Percentiles rank a stretch among this genome's conserved stretches.
These are phyloP conservation scores for Triticum turgidum DNA, from an alignment of 176 grass and related monocot species.

Conservation along the genomic window DNA sequence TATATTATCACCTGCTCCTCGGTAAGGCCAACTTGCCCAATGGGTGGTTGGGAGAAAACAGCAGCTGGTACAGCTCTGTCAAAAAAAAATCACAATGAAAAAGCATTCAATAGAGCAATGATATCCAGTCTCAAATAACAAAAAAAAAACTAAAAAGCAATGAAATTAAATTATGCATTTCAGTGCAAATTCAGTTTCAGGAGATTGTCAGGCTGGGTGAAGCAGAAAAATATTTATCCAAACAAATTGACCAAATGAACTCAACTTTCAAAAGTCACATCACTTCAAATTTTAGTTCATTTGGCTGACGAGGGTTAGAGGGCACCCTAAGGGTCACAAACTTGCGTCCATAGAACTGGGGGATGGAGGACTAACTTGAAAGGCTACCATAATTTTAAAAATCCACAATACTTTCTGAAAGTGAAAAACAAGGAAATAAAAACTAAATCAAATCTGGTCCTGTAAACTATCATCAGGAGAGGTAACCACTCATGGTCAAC, in stretches of 20 bases:
- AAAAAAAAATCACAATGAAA: slow-evolving; percentile 8
- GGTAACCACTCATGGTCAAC: neutral
- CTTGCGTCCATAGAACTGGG: neutral
- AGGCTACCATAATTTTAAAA: neutral
- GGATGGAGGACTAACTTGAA: neutral
- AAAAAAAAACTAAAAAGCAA: neutral
- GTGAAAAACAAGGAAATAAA: neutral
- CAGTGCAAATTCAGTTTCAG: slow-evolving; percentile 3
- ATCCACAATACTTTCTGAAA: neutral
- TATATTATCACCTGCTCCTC: slow-evolving; percentile 71
- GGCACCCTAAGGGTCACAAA: no score
- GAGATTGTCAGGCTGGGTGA: neutral
- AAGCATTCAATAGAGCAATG: neutral
- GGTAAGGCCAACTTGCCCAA: slow-evolving; percentile 85
- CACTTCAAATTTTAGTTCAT: no score
- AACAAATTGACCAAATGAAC: neutral
- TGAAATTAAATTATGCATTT: slow-evolving; percentile 17
- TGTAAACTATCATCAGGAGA: neutral
- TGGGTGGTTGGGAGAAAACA: slow-evolving; percentile 90
- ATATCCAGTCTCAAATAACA: slow-evolving; percentile 18
- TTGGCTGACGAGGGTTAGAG: no score
- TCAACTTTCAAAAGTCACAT: no score
- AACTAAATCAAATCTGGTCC: neutral
- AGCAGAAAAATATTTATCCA: neutral
- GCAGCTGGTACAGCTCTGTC: slow-evolving; percentile 82